These are phyloP conservation scores for Simplicillium sp. DNA, from an alignment of 2,329 filamentous ascomycete species.

Conservation along the genomic window DNA sequence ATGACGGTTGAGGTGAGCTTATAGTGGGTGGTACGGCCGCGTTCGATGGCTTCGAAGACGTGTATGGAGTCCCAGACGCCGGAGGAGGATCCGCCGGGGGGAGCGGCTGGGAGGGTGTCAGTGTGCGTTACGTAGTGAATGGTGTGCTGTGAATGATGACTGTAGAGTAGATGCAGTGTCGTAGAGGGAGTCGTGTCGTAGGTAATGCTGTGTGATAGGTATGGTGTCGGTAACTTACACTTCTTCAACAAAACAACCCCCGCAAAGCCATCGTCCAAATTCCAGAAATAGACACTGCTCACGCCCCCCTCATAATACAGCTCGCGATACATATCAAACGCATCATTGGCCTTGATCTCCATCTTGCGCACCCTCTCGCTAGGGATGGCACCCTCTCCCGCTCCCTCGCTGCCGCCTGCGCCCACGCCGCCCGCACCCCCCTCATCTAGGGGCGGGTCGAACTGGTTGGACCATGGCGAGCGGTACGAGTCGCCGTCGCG, in stretches of 20 bases:
- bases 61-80: conserved; percentile 98
- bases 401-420: conserved; percentile 46
- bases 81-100: conserved; percentile 54
- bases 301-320: conserved; percentile 96
- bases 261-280: conserved; percentile 94
- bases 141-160: too few relatives aligned
- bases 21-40: conserved; percentile 87
- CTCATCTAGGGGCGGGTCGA: conserved; percentile 77
- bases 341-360: conserved; percentile 89
- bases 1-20: conserved; percentile 97
- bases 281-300: conserved; percentile 96
- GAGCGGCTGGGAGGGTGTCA: conserved; percentile 43
- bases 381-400: conserved; percentile 73
- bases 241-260: conserved; percentile 96
- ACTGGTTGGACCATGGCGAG: conserved; percentile 98
- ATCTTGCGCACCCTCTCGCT: conserved; percentile 87
- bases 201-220: too few relatives aligned
- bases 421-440: conserved; percentile 42
- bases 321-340: conserved; percentile 93
- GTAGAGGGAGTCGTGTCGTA: too few relatives aligned
- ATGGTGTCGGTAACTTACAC: too few relatives aligned
- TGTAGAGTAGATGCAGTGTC: too few relatives aligned
- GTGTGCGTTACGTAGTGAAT: too few relatives aligned
- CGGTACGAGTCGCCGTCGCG: conserved; percentile 96
- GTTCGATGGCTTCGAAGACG: conserved; percentile 93